Evolutionary conservation across 2,329 filamentous ascomycete species (phyloP).

Genomic region (Pseudofabraea citricarpa): DNA sequence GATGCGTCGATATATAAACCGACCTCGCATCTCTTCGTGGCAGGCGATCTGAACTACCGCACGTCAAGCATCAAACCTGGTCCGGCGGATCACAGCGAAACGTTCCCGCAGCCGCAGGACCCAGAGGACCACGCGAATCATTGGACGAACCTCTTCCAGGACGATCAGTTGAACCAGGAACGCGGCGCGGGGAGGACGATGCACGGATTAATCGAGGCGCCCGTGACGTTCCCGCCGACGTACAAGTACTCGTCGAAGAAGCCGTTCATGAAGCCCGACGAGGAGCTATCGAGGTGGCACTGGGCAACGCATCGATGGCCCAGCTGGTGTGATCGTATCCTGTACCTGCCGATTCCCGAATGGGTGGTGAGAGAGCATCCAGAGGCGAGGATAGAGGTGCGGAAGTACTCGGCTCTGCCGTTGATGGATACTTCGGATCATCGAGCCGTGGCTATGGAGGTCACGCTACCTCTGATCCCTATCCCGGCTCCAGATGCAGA

Average conservation of each 20-base stretch:
- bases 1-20: conserved; percentile 66
- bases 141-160: conserved; percentile 60
- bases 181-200: conserved; percentile 63
- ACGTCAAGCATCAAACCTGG: conserved; percentile 65
- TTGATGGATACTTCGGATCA: conserved; percentile 84
- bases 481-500: conserved; percentile 27
- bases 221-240: conserved; percentile 79
- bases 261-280: conserved; percentile 33
- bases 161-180: conserved; percentile 78
- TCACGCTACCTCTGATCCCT: conserved; percentile 55
- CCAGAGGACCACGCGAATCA: conserved; percentile 49
- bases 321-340: conserved; percentile 87
- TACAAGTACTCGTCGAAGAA: conserved; percentile 73
- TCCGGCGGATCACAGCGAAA: conserved; percentile 43
- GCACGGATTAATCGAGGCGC: conserved; percentile 72
- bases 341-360: conserved; percentile 63
- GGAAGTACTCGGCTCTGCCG: conserved; percentile 69
- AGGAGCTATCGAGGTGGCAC: conserved; percentile 49
- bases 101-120: conserved; percentile 59
- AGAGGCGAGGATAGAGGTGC: conserved; percentile 46
- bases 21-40: conserved; percentile 74
- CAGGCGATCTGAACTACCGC: conserved; percentile 93
- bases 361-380: conserved; percentile 37
- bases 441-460: conserved; percentile 71
- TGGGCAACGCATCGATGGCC: conserved; percentile 85